Evolutionary conservation across 495 filamentous ascomycete species (phyloP), one percentile per base, ranked within the genome.

Genomic region (Aspergillus egyptiacus): DNA sequence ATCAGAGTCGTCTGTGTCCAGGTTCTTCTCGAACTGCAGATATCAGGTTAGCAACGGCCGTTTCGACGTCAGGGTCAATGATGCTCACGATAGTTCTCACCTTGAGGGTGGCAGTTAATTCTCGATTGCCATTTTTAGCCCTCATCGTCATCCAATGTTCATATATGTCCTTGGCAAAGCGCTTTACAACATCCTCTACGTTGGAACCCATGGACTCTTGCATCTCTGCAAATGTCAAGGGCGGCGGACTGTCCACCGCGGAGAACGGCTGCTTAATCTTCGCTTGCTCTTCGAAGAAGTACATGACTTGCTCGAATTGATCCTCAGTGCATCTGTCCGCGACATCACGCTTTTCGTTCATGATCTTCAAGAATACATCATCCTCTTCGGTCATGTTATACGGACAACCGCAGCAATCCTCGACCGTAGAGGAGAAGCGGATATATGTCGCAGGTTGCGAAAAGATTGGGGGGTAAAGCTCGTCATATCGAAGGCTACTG

Each of bases 311-410:
- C 67, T 98, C 93, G 58, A 97, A 97, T 54, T 87, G 80, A 73
- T 93, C 81, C 55, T 95, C 90, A 15, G 85, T 84, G 58, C 90
- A 91, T 54, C 78, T 82, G 22, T 72, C 64, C 30, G 73, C 66
- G 38, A 79, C 70, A 42, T 79, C 67, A 55, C 76, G 82, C 66
- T 85, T 91, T 49, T 81, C 69, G 68, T 96, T 98, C 64, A 91
- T 83, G 44, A 78, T 77, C 62, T 82, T 86, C 47, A 98, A 81
- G 63, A 86, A 96, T 19, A 72, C 79, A 59, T 87, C 86, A 69
- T 98, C 93, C 40, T 94, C 88, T 52, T 84, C 82, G 13, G 81
- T 87, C 87, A 96, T 90, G 67, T 91, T 86, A 80, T 98, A 97
- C 51, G 83, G 79, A 62, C 81, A 85, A 52, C 87, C 84, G 56